These are phyloP conservation scores for Malassezia sp. DNA, from an alignment of 1,284 basidiomycete genomes.

Conservation along the genomic window DNA sequence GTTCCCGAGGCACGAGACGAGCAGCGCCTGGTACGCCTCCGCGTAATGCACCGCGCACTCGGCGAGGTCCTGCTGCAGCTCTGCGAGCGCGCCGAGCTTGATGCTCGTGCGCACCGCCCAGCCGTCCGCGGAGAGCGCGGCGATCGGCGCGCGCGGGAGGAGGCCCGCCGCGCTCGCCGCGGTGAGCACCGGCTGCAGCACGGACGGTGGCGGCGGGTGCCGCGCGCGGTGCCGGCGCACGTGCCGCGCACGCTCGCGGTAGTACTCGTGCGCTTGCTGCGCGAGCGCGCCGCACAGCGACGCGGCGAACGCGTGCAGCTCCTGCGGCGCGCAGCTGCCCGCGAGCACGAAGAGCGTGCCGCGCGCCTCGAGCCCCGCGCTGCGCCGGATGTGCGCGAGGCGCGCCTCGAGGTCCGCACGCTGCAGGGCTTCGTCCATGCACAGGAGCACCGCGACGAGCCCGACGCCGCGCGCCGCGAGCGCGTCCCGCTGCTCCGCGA, in stretches of 20 bases:
- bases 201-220: slow-evolving; percentile 48
- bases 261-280: slow-evolving; percentile 80
- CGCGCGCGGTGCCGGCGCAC: slow-evolving; percentile 76
- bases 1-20: slow-evolving; percentile 51
- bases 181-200: slow-evolving; percentile 29
- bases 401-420: slow-evolving; percentile 63
- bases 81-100: slow-evolving; percentile 90
- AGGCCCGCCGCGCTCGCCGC: slow-evolving; percentile 16
- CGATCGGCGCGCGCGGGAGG: slow-evolving; percentile 12
- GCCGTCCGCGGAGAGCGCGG: slow-evolving; percentile 61
- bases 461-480: slow-evolving; percentile 80
- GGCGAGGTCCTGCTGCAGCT: slow-evolving; percentile 83
- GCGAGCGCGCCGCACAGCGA: slow-evolving; percentile 77
- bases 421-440: slow-evolving; percentile 59
- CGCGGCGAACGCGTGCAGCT: slow-evolving; percentile 52
- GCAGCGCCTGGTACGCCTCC: slow-evolving; percentile 19
- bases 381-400: slow-evolving; percentile 70
- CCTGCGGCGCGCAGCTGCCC: slow-evolving; percentile 62
- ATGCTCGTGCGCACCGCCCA: slow-evolving; percentile 95
- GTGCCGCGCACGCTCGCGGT: slow-evolving; percentile 77
- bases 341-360: slow-evolving; percentile 88
- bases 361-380: slow-evolving; percentile 75
- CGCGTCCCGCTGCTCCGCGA: slow-evolving; percentile 64
- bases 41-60: slow-evolving; percentile 24
- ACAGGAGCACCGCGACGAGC: slow-evolving; percentile 85